These are phyloP conservation scores for Trichophyton benhamiae DNA, from an alignment of 2,329 filamentous ascomycete species.

Conservation along the genomic window DNA sequence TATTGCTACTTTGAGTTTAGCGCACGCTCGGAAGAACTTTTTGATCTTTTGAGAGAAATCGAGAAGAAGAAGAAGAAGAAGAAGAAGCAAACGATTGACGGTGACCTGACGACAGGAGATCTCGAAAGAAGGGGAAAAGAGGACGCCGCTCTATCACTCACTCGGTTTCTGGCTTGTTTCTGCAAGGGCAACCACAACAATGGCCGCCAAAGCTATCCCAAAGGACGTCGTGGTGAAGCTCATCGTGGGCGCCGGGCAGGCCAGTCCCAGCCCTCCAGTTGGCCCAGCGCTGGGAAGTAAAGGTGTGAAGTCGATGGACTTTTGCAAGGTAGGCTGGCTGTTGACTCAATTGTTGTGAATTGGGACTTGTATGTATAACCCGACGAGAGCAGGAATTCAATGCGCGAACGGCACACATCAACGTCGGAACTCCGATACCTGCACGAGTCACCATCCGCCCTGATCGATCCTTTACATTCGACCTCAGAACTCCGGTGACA, in stretches of 20 bases:
- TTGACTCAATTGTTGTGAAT: neutral
- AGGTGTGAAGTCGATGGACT: constrained; percentile 98
- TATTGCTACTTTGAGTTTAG: neutral
- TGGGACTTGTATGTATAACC: neutral
- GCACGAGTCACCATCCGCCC: constrained; percentile 83
- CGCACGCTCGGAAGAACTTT: neutral
- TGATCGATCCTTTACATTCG: constrained; percentile 86
- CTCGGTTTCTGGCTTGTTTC: neutral
- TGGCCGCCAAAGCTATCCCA: constrained; percentile 34
- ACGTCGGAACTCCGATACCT: constrained; percentile 71
- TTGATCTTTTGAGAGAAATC: neutral
- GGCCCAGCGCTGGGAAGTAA: constrained; percentile 93
- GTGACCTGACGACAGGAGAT: neutral
- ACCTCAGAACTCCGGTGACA: constrained; percentile 86
- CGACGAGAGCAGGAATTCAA: constrained; percentile 69
- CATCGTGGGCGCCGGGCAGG: constrained; percentile 92
- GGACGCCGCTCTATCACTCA: neutral
- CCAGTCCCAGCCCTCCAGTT: constrained; percentile 86
- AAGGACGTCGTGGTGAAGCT: constrained; percentile 81
- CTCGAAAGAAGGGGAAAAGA: neutral
- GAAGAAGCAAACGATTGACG: neutral
- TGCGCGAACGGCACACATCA: constrained; percentile 76
- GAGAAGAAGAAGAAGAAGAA: neutral
- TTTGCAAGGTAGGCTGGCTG: constrained; percentile 65
- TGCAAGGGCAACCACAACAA: constrained; percentile 1